Conservation (phyloP, 805 yeast species). For the Candida tammaniensis region DNA sequence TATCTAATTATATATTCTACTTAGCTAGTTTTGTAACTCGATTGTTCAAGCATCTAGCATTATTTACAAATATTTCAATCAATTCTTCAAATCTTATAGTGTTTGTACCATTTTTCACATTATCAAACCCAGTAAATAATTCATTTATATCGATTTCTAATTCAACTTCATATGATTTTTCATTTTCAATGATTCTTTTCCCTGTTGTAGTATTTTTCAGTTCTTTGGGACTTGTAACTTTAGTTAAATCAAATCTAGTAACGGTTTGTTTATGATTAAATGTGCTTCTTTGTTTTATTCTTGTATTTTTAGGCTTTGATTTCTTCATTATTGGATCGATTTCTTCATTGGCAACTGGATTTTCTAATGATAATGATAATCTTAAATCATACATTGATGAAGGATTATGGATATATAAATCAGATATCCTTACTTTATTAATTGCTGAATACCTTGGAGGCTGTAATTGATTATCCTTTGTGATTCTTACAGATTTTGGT, state of each 20-base stretch:
- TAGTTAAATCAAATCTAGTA: slow-evolving; percentile 70
- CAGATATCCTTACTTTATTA: slow-evolving; percentile 71
- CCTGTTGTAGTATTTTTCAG: slow-evolving; percentile 34
- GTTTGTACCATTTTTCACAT: slow-evolving; percentile 36
- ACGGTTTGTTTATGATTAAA: slow-evolving; percentile 73
- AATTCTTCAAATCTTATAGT: slow-evolving; percentile 41
- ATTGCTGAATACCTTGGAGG: slow-evolving; percentile 73
- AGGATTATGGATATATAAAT: slow-evolving; percentile 70
- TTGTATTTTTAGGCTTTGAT: slow-evolving; percentile 51
- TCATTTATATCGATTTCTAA: slow-evolving; percentile 39
- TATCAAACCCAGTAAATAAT: slow-evolving; percentile 40
- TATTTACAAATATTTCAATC: slow-evolving; percentile 43
- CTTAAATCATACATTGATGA: slow-evolving; percentile 75
- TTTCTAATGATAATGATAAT: slow-evolving; percentile 71
- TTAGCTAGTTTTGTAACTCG: slow-evolving; percentile 41
- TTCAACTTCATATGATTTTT: slow-evolving; percentile 36
- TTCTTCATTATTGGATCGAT: slow-evolving; percentile 48
- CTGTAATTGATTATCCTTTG: slow-evolving; percentile 54
- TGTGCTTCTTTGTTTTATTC: slow-evolving; percentile 73
- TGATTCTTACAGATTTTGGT: slow-evolving; percentile 62
- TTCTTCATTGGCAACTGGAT: slow-evolving; percentile 63
- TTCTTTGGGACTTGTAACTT: slow-evolving; percentile 43
- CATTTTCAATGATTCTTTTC: slow-evolving; percentile 33
- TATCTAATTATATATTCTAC: slow-evolving; percentile 2
- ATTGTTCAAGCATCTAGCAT: slow-evolving; percentile 43